phyloP scores from a whole-genome alignment of 306 rosid species.

The Sphenostylis stenocarpa region DNA sequence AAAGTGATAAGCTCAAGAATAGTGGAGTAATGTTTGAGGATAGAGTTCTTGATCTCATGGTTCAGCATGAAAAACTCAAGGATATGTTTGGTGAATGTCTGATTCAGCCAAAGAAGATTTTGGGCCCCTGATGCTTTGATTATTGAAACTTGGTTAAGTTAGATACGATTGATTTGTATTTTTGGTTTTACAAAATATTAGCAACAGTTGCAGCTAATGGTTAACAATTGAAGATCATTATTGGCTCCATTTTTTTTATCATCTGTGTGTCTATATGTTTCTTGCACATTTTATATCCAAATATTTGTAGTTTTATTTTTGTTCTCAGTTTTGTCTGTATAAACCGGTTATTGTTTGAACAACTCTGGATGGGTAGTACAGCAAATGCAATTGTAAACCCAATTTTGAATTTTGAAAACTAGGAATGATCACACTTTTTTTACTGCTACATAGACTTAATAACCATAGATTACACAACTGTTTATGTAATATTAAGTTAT shows the following conservation, averaged over 20 bases:
- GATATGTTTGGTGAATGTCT: constrained; percentile 30
- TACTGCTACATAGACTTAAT: not conserved
- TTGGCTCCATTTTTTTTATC: not conserved
- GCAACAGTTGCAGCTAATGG: not conserved
- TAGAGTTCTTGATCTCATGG: constrained; percentile 32
- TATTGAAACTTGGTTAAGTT: not conserved
- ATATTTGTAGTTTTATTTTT: not conserved
- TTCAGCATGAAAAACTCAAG: constrained; percentile 28
- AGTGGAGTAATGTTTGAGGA: constrained; percentile 17
- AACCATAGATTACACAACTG: not conserved
- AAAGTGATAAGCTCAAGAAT: not conserved
- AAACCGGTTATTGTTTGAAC: not conserved
- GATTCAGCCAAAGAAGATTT: constrained; percentile 15
- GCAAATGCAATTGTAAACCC: not conserved
- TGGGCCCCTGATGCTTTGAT: not conserved
- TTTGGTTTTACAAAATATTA: not conserved
- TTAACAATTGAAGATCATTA: not conserved
- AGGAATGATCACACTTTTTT: not conserved
- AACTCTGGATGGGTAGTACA: not conserved
- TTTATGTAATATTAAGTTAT: not conserved
- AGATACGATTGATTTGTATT: not conserved
- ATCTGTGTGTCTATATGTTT: not conserved
- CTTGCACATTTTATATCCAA: not conserved
- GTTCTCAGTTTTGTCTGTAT: not conserved
- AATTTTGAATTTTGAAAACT: not conserved